Evolutionary conservation across 768 basidiomycete species (phyloP), one percentile per base, ranked within the genome.

Genomic region (Auricularia heimuer): DNA sequence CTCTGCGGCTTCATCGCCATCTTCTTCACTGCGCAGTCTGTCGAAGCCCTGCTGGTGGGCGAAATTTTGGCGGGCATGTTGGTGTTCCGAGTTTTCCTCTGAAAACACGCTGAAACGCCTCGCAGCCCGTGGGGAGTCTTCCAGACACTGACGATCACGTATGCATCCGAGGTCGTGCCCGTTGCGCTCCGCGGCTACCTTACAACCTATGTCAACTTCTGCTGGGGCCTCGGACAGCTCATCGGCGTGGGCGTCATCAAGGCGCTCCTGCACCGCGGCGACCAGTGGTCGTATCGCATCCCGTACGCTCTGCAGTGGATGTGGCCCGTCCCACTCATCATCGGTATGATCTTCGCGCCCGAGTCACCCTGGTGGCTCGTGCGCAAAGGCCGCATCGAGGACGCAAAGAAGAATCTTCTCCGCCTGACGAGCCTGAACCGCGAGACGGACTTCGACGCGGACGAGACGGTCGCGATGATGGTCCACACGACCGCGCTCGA

Each of bases 401-500:
- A 73, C 1, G 75, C 75, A 3, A 68, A 71, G 42, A 56, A 67
- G 21, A 56, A 65, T 8, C 54, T 76, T n/a, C 63, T 66, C 11
- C 62, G 70, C 18, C 67, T 71, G 61, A 65, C 65, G 1, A 54
- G 65, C 29, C 37, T 64, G 21, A 56, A 54, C 14, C 24, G 62
- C 39, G 63, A 54, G 18, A 67, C 71, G 3, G 70, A 71, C 1
- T 70, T 68, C 16, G 72, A 75, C 36, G 69, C 70, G 24, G 73
- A 76, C 45, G 70, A 72, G 51, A 72, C 72, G 2, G 66, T 76
- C n/a, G 75, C 73, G 63, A 72, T 75, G 66, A 75, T 75, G 65
- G 63, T 69, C 44, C 74, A 76, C 67, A 75, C 77, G 33, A 76
- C 73, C 39, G 73, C 71, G 62, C 47, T 76, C 35, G 77, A 78